phyloP scores from a whole-genome alignment of 306 rosid species.

The Canavalia ensiformis region DNA sequence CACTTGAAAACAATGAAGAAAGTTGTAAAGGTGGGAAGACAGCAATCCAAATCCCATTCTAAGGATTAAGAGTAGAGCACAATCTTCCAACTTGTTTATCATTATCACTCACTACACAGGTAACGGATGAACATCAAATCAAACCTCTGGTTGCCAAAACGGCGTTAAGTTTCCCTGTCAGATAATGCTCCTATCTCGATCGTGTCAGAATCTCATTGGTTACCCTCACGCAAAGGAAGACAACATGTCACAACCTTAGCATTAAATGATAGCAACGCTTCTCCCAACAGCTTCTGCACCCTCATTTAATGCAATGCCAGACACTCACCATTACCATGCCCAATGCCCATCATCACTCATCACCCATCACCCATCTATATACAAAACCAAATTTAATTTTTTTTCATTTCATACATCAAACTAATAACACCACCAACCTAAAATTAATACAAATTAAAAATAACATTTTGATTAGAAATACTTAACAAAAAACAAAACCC shows the following conservation, averaged over 20 bases:
- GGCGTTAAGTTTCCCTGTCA: conserved; percentile 46
- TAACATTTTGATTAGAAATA: not conserved
- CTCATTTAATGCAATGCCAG: conserved; percentile 58
- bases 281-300: conserved; percentile 66
- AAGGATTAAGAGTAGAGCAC: not conserved
- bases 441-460: not conserved
- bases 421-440: not conserved
- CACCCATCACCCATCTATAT: not conserved
- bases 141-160: conserved; percentile 33
- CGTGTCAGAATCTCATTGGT: conserved; percentile 50
- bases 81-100: not conserved
- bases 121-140: conserved; percentile 24
- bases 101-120: not conserved
- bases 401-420: conserved; percentile 13
- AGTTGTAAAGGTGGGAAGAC: not conserved
- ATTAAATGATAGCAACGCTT: conserved; percentile 65
- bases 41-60: not conserved
- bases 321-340: not conserved
- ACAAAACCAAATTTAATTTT: no score
- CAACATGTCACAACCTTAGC: conserved; percentile 41
- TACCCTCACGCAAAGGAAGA: conserved; percentile 27
- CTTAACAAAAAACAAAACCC: not conserved
- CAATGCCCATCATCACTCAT: not conserved
- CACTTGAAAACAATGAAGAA: not conserved
- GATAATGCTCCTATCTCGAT: conserved; percentile 19